Evolutionary conservation across 352 stramenopile species (phyloP).

Genomic region (Phytophthora pisi): DNA sequence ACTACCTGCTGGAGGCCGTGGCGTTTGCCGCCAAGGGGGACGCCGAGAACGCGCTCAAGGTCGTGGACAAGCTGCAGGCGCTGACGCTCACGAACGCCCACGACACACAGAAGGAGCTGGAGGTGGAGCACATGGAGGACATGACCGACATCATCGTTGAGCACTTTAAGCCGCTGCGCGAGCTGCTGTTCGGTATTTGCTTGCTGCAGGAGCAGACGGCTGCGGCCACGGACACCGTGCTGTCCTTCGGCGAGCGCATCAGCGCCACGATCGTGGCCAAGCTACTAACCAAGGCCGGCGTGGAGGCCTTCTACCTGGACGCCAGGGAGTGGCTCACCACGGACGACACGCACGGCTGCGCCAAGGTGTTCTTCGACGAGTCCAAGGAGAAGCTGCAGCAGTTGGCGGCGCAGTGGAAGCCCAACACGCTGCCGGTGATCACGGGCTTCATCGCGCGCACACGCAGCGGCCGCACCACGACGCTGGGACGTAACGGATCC

Average conservation of each 20-base stretch:
- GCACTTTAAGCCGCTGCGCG: constrained; percentile 77
- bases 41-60: constrained; percentile 40
- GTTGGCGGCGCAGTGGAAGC: constrained; percentile 48
- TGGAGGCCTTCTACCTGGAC: constrained; percentile 73
- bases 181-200: constrained; percentile 79
- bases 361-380: constrained; percentile 80
- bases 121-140: constrained; percentile 48
- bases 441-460: constrained; percentile 80
- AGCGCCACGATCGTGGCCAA: constrained; percentile 74
- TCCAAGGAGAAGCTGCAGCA: constrained; percentile 72
- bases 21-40: constrained; percentile 64
- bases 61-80: constrained; percentile 66
- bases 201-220: constrained; percentile 78
- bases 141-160: constrained; percentile 53
- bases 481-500: constrained; percentile 80
- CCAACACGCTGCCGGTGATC: constrained; percentile 61
- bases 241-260: constrained; percentile 83
- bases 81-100: constrained; percentile 73
- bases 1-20: constrained; percentile 71
- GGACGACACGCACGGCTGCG: constrained; percentile 70
- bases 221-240: constrained; percentile 70
- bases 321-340: constrained; percentile 78
- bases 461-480: constrained; percentile 72
- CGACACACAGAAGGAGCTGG: constrained; percentile 58
- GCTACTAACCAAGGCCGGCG: constrained; percentile 60